Conservation (phyloP, 805 yeast species). For the Suhomyces sp. region DNA sequence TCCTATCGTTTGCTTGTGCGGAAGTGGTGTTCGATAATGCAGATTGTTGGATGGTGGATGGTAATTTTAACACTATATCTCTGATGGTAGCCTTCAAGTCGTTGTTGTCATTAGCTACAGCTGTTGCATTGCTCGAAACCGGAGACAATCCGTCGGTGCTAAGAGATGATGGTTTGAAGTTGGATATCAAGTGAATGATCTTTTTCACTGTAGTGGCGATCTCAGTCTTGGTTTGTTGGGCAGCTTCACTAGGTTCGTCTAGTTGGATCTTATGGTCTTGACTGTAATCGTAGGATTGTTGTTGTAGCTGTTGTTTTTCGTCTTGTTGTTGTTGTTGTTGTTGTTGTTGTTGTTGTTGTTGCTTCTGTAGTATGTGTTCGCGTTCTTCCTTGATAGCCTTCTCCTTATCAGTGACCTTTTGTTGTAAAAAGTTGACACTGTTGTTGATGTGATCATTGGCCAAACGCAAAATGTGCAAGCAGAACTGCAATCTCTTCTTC, state of each 20-base stretch:
- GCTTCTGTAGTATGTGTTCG: constrained; percentile 10
- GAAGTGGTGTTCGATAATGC: constrained; percentile 20
- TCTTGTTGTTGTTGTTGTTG: constrained; percentile 16
- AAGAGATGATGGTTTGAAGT: constrained; percentile 53
- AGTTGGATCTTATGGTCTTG: constrained; percentile 22
- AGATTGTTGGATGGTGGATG: constrained; percentile 62
- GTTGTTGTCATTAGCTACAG: constrained; percentile 1
- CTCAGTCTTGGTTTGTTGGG: constrained; percentile 65
- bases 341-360: constrained; percentile 2
- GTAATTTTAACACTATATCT: constrained; percentile 71
- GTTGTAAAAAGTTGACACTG: constrained; percentile 63
- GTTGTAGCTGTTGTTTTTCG: constrained; percentile 13
- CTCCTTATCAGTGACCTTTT: constrained; percentile 47
- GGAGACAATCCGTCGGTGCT: constrained; percentile 15
- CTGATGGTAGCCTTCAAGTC: constrained; percentile 69
- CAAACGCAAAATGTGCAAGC: constrained; percentile 73
- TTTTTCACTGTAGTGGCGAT: constrained; percentile 87
- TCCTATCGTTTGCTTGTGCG: constrained; percentile 53
- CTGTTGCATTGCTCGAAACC: constrained; percentile 9
- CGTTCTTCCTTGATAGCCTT: constrained; percentile 25
- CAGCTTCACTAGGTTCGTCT: constrained; percentile 16
- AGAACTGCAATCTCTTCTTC: constrained; percentile 70
- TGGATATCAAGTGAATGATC: constrained; percentile 81
- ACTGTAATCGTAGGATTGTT: constrained; percentile 24
- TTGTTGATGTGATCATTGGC: constrained; percentile 76